A percentile compares a stretch with the other conserved stretches of the same genome.
Evolutionary conservation across 352 stramenopile genomes (phyloP).

Genomic region (Pythium rishiriense): DNA sequence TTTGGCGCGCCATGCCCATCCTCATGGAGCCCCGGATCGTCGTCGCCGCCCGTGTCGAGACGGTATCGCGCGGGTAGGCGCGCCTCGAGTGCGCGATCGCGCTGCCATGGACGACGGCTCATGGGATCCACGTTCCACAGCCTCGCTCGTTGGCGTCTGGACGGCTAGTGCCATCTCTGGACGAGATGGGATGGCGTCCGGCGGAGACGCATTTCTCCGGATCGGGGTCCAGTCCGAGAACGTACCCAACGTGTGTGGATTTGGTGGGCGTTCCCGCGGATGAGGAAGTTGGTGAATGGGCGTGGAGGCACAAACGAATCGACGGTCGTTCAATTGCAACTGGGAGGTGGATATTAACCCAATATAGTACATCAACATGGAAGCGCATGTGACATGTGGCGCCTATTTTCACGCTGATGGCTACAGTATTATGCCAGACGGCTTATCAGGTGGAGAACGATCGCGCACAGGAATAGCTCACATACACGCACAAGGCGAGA

Average conservation of each 20-base stretch:
- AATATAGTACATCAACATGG: not conserved
- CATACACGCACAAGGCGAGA: too few species aligned
- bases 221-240: not conserved
- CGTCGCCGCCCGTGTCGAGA: not conserved
- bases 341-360: not conserved
- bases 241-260: not conserved
- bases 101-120: not conserved
- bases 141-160: not conserved
- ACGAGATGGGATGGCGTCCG: not conserved
- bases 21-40: not conserved
- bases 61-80: not conserved
- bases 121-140: not conserved
- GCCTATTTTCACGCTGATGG: not conserved
- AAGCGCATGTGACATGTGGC: not conserved
- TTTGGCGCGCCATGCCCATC: slow-evolving; percentile 26
- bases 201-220: not conserved
- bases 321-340: slow-evolving; percentile 6
- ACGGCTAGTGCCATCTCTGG: not conserved
- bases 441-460: not conserved
- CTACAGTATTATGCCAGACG: not conserved
- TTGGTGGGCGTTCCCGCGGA: not conserved
- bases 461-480: not conserved
- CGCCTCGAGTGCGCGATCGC: not conserved
- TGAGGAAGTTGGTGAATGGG: slow-evolving; percentile 4
- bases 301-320: not conserved